Evolutionary conservation across 139 green algal genomes (phyloP).

Genomic region (Chlamydomonas eustigma): DNA sequence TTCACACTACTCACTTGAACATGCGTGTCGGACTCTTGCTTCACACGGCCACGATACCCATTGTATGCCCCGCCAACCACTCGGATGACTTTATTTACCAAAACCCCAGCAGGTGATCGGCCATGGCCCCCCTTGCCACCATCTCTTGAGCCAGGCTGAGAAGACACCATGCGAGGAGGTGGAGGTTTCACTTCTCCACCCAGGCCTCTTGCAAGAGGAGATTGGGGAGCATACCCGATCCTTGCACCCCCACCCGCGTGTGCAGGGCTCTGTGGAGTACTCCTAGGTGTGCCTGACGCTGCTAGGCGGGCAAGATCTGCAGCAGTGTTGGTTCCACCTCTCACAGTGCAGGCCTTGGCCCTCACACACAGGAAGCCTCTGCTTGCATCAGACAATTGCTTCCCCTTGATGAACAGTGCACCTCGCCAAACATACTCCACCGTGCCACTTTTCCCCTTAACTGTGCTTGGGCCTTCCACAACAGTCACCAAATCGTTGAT

Average conservation of each 20-base stretch:
- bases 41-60: slow-evolving; percentile 78
- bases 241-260: background rate
- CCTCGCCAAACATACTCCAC: slow-evolving; percentile 73
- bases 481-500: slow-evolving; percentile 52
- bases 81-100: slow-evolving; percentile 12
- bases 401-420: slow-evolving; percentile 71
- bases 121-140: background rate
- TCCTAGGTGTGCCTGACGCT: background rate
- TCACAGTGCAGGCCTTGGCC: background rate
- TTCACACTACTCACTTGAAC: slow-evolving; percentile 1
- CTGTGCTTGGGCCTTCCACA: slow-evolving; percentile 24
- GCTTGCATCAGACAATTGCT: slow-evolving; percentile 23
- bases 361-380: slow-evolving; percentile 13
- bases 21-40: slow-evolving; percentile 75
- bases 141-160: background rate
- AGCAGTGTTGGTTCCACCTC: background rate
- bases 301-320: background rate
- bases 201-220: background rate
- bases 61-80: slow-evolving; percentile 60
- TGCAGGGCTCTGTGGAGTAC: background rate
- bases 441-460: slow-evolving; percentile 42
- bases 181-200: background rate
- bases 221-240: slow-evolving; percentile 1
- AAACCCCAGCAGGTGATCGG: background rate
- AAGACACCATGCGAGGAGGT: background rate